phyloP scores from a whole-genome alignment of 2,329 filamentous ascomycete species.

The Aspergillus tubingensis region DNA sequence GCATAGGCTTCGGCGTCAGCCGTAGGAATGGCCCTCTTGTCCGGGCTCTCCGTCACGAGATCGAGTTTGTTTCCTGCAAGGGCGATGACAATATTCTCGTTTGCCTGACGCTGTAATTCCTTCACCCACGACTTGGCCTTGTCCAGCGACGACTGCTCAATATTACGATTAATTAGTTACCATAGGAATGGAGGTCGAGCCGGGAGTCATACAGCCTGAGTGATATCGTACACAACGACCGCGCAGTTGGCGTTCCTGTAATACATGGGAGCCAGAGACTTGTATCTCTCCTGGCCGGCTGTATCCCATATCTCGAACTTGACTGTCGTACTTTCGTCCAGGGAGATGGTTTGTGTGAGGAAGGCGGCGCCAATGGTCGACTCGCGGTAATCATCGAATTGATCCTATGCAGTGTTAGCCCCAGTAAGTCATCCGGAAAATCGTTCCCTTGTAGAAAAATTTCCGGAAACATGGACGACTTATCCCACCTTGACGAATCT shows the following conservation, averaged over 20 bases:
- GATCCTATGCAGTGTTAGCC: constrained; percentile 64
- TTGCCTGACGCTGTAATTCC: constrained; percentile 96
- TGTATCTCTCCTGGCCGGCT: constrained; percentile 97
- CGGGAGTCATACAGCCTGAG: constrained; percentile 77
- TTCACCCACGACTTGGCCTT: constrained; percentile 99
- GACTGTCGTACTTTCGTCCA: constrained; percentile 96
- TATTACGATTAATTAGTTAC: constrained; percentile 10
- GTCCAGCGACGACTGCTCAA: constrained; percentile 80
- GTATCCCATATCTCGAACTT: constrained; percentile 99
- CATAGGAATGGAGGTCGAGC: background rate
- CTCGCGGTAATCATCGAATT: constrained; percentile 98
- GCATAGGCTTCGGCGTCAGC: constrained; percentile 95
- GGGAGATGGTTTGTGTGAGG: constrained; percentile 96
- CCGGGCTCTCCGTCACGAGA: constrained; percentile 88
- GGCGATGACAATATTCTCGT: constrained; percentile 99
- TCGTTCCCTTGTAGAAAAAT: background rate
- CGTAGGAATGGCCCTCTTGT: constrained; percentile 88
- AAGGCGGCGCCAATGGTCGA: constrained; percentile 98
- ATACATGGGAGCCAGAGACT: constrained; percentile 98
- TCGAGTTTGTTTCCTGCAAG: constrained; percentile 98
- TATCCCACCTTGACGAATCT: constrained; percentile 91
- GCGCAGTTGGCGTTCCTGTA: constrained; percentile 99
- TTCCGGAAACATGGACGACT: background rate
- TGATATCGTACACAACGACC: constrained; percentile 98
- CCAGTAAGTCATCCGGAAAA: background rate